Evolutionary conservation across 192 early-diverging fungal genomes (phyloP), one percentile per base, ranked within the genome.

Genomic region (Irineochytrium annulatum): DNA sequence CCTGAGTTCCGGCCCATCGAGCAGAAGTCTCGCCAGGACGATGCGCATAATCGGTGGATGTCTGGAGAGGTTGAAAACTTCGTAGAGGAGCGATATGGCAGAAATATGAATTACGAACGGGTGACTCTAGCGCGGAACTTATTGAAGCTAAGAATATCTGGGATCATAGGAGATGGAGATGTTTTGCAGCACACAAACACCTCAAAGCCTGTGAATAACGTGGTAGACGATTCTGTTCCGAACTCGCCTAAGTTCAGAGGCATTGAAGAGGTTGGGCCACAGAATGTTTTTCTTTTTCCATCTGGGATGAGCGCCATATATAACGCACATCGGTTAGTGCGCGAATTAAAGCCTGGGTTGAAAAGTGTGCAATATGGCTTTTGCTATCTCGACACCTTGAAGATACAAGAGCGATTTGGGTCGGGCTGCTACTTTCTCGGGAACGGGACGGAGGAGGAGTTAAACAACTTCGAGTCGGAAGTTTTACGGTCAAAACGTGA

Each of bases 321-420:
- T 68, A 85, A 90, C 61, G 81, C 91, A 14, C 91, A 93, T 71
- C 79, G 84, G 43, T 68, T 84, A 34, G 78, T 88, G 5, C 58
- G 71, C 58, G 57, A 51, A 8, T 24, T 71, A 22, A 24, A 32
- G 14, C 71, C 75, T 11, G 59, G 55, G 1, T n/a, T 52, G 5
- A 91, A 93, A 68, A 90, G 82, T 57, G 82, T 95, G 2, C 93
- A 92, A 62, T 98, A 90, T 80, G 94, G 95, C 87, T 89, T 98
- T 63, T 87, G 92, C 4, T 98, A 98, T 74, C 84, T 88, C 1
- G 95, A 98, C 68, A 94, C 93, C n/a, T 77, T 98, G 24, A 98
- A 98, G 73, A 90, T 98, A 34, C 81, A 95, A 55, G 72, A 98
- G 72, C 94, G 95, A 71, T 95, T 96, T 78, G 94, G 93, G 0